phyloP scores from a whole-genome alignment of 306 rosid genomes.

The Spatholobus suberectus region DNA sequence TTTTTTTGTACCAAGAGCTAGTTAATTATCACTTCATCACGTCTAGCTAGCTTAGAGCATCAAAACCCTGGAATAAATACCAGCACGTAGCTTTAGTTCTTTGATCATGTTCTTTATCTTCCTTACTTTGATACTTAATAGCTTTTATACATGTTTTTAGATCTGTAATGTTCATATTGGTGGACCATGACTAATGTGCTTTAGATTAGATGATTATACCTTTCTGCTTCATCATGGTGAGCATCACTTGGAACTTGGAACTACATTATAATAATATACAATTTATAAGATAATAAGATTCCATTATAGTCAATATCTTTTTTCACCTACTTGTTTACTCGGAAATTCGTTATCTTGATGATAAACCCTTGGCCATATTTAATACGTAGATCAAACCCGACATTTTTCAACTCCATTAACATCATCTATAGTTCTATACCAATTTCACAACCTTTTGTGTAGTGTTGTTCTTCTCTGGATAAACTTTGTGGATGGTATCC shows the following conservation, averaged over 20 bases:
- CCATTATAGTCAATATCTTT: conserved; percentile 33
- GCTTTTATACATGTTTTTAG: conserved; percentile 35
- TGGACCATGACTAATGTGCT: conserved; percentile 55
- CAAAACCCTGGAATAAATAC: conserved; percentile 37
- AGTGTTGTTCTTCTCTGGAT: not conserved
- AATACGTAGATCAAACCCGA: not conserved
- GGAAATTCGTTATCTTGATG: conserved; percentile 7
- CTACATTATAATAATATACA: conserved; percentile 39
- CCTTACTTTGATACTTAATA: conserved; percentile 19
- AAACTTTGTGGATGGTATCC: not conserved
- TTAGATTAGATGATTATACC: conserved; percentile 51
- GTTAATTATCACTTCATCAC: conserved; percentile 29
- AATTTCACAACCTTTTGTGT: not conserved
- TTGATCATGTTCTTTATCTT: conserved; percentile 3
- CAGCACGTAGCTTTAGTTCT: conserved; percentile 32
- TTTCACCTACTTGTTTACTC: not conserved
- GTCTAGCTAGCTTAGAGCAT: conserved; percentile 19
- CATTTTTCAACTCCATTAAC: not conserved
- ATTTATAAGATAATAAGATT: conserved; percentile 42
- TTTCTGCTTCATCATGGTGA: conserved; percentile 68
- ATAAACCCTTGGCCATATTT: conserved; percentile 3
- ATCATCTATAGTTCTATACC: not conserved
- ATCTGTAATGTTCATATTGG: conserved; percentile 38
- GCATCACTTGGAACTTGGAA: conserved; percentile 55
- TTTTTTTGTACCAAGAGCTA: not conserved